Evolutionary conservation across 331 rosid genomes (phyloP).

Genomic region (Rhamnella rubrinervis): DNA sequence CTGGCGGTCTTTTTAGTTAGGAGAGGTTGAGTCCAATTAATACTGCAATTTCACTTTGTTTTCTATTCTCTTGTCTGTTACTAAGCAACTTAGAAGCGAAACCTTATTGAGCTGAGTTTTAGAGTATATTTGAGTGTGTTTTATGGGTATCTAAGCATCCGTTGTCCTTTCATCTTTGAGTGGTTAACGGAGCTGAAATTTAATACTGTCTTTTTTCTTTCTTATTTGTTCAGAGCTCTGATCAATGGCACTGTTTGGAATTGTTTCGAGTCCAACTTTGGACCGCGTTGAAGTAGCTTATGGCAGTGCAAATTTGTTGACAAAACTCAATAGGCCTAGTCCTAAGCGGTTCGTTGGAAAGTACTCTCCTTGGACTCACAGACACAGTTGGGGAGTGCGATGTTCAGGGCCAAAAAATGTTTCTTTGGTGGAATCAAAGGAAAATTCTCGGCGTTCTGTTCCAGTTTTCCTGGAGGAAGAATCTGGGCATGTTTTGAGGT

Average conservation of each 20-base stretch:
- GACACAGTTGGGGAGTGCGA: slow-evolving; percentile 32
- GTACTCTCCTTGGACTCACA: slow-evolving; percentile 22
- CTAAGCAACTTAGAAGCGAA: background rate
- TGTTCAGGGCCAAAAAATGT: slow-evolving; percentile 48
- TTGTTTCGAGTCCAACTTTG: slow-evolving; percentile 45
- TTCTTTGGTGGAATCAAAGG: slow-evolving; percentile 47
- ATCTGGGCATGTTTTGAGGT: slow-evolving; percentile 67
- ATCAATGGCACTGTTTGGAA: slow-evolving; percentile 62
- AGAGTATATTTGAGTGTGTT: background rate
- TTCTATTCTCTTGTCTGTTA: background rate
- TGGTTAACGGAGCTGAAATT: slow-evolving; percentile 18
- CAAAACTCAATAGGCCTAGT: slow-evolving; percentile 48
- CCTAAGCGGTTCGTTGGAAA: slow-evolving; percentile 43
- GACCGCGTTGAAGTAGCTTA: slow-evolving; percentile 42
- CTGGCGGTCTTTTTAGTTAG: background rate
- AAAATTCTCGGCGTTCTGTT: slow-evolving; percentile 28
- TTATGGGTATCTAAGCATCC: slow-evolving; percentile 1
- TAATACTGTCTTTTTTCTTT: background rate
- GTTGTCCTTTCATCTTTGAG: background rate
- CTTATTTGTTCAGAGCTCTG: slow-evolving; percentile 28
- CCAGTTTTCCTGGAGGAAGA: slow-evolving; percentile 68
- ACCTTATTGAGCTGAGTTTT: background rate
- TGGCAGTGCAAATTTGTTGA: slow-evolving; percentile 52
- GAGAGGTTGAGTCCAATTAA: background rate
- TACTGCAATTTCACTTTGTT: too few relatives aligned